These are phyloP conservation scores for Uncinocarpus reesii DNA, from an alignment of 2,329 filamentous ascomycete genomes.

Conservation along the genomic window DNA sequence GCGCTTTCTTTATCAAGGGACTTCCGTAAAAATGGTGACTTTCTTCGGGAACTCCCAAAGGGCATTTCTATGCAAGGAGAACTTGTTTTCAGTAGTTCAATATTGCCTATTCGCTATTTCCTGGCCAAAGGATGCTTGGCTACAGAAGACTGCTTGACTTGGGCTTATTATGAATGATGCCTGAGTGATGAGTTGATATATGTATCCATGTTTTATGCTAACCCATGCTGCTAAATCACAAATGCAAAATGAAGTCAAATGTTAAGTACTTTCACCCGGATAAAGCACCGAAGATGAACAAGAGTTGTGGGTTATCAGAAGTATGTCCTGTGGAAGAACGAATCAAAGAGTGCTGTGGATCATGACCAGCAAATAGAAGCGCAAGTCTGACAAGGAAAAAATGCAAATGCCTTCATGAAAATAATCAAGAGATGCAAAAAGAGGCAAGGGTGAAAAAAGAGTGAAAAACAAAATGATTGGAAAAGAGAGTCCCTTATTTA, in stretches of 20 bases:
- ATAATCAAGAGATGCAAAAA: neutral
- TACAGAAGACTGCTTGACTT: too few species aligned
- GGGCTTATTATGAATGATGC: too few species aligned
- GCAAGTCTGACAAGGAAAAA: neutral
- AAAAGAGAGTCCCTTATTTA: neutral
- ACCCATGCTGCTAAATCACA: slow-evolving; percentile 7
- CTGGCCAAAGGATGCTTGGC: too few species aligned
- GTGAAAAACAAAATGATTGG: neutral
- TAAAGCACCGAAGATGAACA: neutral
- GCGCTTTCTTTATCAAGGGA: too few species aligned
- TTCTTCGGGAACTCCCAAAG: too few species aligned
- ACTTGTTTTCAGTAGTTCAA: too few species aligned
- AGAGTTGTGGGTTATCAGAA: neutral
- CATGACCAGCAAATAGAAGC: slow-evolving; percentile 11
- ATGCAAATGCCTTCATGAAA: neutral
- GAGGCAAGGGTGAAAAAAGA: neutral
- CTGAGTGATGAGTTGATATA: too few species aligned
- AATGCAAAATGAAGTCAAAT: neutral
- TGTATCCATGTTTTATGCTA: neutral
- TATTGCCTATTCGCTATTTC: too few species aligned
- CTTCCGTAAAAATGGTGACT: too few species aligned
- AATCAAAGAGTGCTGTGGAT: slow-evolving; percentile 7
- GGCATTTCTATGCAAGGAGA: too few species aligned
- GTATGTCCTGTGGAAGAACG: slow-evolving; percentile 1
- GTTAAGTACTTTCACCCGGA: neutral